These are phyloP conservation scores for Ampelomyces quisqualis DNA, from an alignment of 2,329 filamentous ascomycete species.

Conservation along the genomic window DNA sequence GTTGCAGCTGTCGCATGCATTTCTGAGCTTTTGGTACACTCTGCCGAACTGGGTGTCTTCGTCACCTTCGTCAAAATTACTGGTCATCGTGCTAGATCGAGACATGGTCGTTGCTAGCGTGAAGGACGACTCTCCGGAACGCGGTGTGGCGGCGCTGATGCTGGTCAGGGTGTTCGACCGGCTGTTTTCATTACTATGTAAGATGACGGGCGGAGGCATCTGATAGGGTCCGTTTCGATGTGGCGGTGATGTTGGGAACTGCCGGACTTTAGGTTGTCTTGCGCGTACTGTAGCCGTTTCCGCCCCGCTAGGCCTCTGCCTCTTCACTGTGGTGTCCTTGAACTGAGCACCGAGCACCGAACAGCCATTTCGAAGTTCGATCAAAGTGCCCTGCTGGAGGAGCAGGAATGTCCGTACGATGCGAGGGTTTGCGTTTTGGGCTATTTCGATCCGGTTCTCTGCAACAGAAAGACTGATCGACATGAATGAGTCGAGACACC, in stretches of 20 bases:
- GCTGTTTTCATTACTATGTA: slow-evolving; percentile 51
- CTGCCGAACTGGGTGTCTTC: slow-evolving; percentile 80
- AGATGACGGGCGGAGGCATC: slow-evolving; percentile 44
- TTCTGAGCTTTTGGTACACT: slow-evolving; percentile 75
- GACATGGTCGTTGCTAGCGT: slow-evolving; percentile 53
- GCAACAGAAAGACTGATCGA: slow-evolving; percentile 40
- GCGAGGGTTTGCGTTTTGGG: slow-evolving; percentile 57
- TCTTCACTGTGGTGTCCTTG: slow-evolving; percentile 24
- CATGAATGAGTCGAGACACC: slow-evolving; percentile 41
- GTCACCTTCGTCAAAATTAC: slow-evolving; percentile 64
- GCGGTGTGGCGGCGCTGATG: slow-evolving; percentile 62
- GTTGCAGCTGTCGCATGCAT: slow-evolving; percentile 71
- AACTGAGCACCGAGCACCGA: slow-evolving; percentile 50
- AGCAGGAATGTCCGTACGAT: slow-evolving; percentile 61
- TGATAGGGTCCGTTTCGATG: slow-evolving; percentile 37
- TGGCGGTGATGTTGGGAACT: slow-evolving; percentile 37
- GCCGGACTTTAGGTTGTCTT: slow-evolving; percentile 32
- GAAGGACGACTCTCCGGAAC: slow-evolving; percentile 78
- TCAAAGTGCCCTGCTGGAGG: slow-evolving; percentile 58
- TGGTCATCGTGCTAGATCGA: slow-evolving; percentile 54
- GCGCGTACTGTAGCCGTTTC: slow-evolving; percentile 34
- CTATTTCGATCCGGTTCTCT: slow-evolving; percentile 49
- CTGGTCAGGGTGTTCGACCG: slow-evolving; percentile 56
- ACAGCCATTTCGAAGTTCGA: slow-evolving; percentile 62
- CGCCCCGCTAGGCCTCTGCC: slow-evolving; percentile 23